Conservation (phyloP, 495 filamentous ascomycete genomes). For the Clavariopsis aquatica region DNA sequence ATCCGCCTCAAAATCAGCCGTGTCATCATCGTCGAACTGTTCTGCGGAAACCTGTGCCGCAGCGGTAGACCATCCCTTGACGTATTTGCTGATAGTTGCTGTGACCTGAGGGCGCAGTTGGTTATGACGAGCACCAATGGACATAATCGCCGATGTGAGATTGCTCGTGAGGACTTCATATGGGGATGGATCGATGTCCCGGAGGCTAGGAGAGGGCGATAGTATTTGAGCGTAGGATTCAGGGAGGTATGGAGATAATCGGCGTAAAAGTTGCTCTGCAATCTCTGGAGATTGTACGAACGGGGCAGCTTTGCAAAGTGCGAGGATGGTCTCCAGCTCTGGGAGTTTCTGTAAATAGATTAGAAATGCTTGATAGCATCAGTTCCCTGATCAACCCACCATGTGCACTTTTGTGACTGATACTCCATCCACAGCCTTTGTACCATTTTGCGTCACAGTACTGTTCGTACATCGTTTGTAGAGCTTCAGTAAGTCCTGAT, state of each 20-base stretch:
- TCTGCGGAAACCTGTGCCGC: constrained; percentile 33
- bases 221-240: constrained; percentile 79
- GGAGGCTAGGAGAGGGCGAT: constrained; percentile 76
- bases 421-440: constrained; percentile 4
- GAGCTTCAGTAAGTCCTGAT: constrained; percentile 39
- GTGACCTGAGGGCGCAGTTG: constrained; percentile 63
- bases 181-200: constrained; percentile 79
- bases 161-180: constrained; percentile 83
- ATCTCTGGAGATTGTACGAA: constrained; percentile 64
- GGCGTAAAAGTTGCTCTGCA: constrained; percentile 69
- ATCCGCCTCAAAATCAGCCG: constrained; percentile 49
- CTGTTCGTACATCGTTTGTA: constrained; percentile 39
- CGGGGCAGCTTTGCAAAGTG: constrained; percentile 83
- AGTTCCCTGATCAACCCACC: constrained; percentile 13
- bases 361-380: constrained; percentile 11
- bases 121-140: constrained; percentile 68
- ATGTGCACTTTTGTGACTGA: constrained; percentile 36
- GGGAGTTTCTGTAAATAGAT: constrained; percentile 56
- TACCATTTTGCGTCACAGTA: constrained; percentile 30
- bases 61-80: constrained; percentile 47
- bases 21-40: constrained; percentile 36
- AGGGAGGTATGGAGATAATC: constrained; percentile 77
- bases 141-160: constrained; percentile 75
- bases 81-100: constrained; percentile 63
- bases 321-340: constrained; percentile 86